Evolutionary conservation across 1,139 yeast species (phyloP), one percentile per base, ranked within the genome.

Genomic region (Scheffersomyces illinoinensis): DNA sequence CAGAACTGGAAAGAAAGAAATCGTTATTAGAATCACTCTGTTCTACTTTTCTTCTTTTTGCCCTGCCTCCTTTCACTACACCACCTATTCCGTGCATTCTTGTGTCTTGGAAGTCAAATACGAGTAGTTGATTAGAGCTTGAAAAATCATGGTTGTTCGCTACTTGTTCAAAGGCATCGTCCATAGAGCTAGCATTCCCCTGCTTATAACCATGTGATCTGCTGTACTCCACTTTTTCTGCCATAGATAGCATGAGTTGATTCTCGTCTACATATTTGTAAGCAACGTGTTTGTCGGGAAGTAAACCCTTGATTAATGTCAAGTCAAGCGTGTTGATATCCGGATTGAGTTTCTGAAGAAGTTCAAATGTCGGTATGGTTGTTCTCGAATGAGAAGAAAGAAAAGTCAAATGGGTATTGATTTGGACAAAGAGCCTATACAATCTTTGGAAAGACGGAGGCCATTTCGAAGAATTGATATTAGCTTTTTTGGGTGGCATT

Each of bases 71-170:
- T 50, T 71, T 65, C 1, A 69, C 60, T 1, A 75, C 70, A 0
- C 69, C 64, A 1, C 79, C 83, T 21, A 80, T 74, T 2, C 82
- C 78, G 59, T 79, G 79, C 2, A 79, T 65, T 54, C 76, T 76
- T 46, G 92, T 91, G 72, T 93, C 97, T 20, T 85, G 79, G 70
- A 93, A 91, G 66, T 90, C 96, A 70, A 93, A 89, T 1, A 92
- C 79, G 33, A 93, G 76, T 3, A 91, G 67, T 64, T 88, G 92
- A 47, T 76, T 76, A 0, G 75, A 68, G 46, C 54, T 53, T 14
- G 68, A 61, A 33, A 68, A 62, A 3, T 68, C 66, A n/a, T 71
- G 70, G 57, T 73, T 74, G 47, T 70, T 67, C 50, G 61, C 59
- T 12, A 58, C 52, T n/a, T 50, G 54, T 46, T 70, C 75, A 54